Evolutionary conservation across 2,329 filamentous ascomycete species (phyloP).

Genomic region (Paraphaeosphaeria sporulosa): DNA sequence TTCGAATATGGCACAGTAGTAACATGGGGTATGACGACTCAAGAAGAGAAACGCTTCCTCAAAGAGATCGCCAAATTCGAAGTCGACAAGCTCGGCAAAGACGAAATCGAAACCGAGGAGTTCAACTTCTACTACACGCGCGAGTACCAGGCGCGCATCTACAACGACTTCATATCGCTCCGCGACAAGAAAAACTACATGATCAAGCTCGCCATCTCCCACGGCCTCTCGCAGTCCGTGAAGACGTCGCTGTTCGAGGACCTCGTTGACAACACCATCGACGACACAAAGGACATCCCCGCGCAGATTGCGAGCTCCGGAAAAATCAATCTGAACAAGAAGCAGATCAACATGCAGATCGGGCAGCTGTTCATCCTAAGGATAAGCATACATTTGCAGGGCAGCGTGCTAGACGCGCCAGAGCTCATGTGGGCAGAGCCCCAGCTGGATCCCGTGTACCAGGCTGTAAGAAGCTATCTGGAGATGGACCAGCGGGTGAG

Average conservation of each 20-base stretch:
- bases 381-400: slow-evolving; percentile 98
- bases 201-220: slow-evolving; percentile 95
- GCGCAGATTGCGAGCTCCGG: slow-evolving; percentile 91
- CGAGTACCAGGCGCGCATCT: slow-evolving; percentile 97
- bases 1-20: slow-evolving; percentile 98
- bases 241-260: slow-evolving; percentile 99
- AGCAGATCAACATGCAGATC: slow-evolving; percentile 99
- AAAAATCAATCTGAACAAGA: slow-evolving; percentile 85
- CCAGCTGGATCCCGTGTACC: slow-evolving; percentile 94
- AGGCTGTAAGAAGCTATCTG: slow-evolving; percentile 91
- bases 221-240: slow-evolving; percentile 93
- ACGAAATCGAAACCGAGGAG: slow-evolving; percentile 93
- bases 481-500: slow-evolving; percentile 97
- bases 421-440: slow-evolving; percentile 99
- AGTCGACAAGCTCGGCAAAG: slow-evolving; percentile 83
- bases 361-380: slow-evolving; percentile 96
- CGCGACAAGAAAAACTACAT: slow-evolving; percentile 96
- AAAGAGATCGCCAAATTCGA: slow-evolving; percentile 96
- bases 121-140: slow-evolving; percentile 99
- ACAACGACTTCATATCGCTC: slow-evolving; percentile 98
- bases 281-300: slow-evolving; percentile 90
- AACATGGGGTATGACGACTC: slow-evolving; percentile 96
- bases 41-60: slow-evolving; percentile 87
- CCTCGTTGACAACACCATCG: slow-evolving; percentile 90
- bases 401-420: slow-evolving; percentile 93